These are phyloP conservation scores for Chloranthus sessilifolius DNA, from an alignment of 164 flowering plant species.

Conservation along the genomic window DNA sequence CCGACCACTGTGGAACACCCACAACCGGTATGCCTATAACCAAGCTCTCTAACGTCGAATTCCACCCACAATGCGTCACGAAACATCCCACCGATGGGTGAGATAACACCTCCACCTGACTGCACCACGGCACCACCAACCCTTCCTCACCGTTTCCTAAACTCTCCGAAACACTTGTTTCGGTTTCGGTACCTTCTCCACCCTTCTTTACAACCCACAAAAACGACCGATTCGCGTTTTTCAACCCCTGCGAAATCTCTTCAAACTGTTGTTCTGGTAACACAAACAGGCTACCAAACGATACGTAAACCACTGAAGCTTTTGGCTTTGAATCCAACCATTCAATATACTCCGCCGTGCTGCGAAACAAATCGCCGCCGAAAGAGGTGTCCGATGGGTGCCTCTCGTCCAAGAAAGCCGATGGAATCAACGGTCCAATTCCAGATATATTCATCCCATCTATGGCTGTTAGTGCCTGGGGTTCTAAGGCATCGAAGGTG, in stretches of 20 bases:
- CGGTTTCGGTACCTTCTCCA: neutral
- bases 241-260: conserved; percentile 16
- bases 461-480: neutral
- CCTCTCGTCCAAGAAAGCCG: conserved; percentile 22
- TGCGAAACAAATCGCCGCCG: conserved; percentile 8
- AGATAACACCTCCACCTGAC: conserved; percentile 6
- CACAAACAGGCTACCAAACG: conserved; percentile 7
- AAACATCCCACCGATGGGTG: conserved; percentile 9
- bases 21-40: conserved; percentile 1
- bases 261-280: conserved; percentile 17
- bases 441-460: conserved; percentile 7
- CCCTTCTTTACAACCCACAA: conserved; percentile 24
- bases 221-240: conserved; percentile 9
- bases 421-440: conserved; percentile 33
- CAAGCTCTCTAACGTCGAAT: conserved; percentile 9
- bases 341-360: neutral
- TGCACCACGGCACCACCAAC: conserved; percentile 7
- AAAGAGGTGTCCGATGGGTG: conserved; percentile 11
- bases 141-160: neutral
- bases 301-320: conserved; percentile 9
- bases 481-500: neutral
- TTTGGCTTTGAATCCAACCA: conserved; percentile 4
- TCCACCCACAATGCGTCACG: conserved; percentile 10
- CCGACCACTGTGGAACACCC: conserved; percentile 2
- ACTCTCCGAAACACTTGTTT: neutral